Evolutionary conservation across 768 basidiomycete genomes (phyloP).

Genomic region (Mycena sanguinolenta): DNA sequence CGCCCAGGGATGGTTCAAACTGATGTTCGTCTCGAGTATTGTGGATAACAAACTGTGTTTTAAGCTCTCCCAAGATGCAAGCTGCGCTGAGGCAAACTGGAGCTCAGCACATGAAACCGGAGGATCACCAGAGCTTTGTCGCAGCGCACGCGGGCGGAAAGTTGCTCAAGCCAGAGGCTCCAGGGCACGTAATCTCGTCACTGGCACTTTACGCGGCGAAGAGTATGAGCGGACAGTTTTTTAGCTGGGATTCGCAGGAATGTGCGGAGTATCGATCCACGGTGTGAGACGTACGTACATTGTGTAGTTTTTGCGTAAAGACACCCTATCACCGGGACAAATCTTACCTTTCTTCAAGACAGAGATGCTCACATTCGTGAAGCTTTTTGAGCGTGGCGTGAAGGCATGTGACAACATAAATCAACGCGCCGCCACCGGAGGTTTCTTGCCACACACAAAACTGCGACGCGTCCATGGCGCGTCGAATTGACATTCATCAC

Average conservation of each 20-base stretch:
- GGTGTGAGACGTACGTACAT: constrained; percentile 10
- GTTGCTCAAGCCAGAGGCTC: constrained; percentile 80
- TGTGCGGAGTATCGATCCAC: constrained; percentile 65
- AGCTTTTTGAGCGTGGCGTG: too few relatives aligned
- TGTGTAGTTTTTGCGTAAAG: neutral
- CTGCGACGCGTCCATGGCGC: constrained; percentile 18
- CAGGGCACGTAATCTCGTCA: constrained; percentile 84
- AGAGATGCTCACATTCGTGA: too few relatives aligned
- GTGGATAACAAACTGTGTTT: neutral
- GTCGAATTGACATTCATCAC: constrained; percentile 80
- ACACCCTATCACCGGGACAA: too few relatives aligned
- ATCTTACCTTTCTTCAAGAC: too few relatives aligned
- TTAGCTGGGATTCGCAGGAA: constrained; percentile 83
- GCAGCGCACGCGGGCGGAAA: constrained; percentile 71
- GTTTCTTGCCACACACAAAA: neutral
- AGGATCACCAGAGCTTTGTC: constrained; percentile 71
- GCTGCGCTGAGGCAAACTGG: constrained; percentile 63
- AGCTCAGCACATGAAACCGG: constrained; percentile 63
- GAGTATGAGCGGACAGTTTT: constrained; percentile 79
- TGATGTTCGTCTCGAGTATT: constrained; percentile 59
- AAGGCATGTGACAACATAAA: too few relatives aligned
- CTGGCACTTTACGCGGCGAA: constrained; percentile 76
- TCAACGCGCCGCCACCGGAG: too few relatives aligned
- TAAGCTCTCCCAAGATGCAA: constrained; percentile 77
- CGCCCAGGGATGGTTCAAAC: constrained; percentile 94